Evolutionary conservation across 148 eudicot species (phyloP).

Genomic region (Fagopyrum tataricum): DNA sequence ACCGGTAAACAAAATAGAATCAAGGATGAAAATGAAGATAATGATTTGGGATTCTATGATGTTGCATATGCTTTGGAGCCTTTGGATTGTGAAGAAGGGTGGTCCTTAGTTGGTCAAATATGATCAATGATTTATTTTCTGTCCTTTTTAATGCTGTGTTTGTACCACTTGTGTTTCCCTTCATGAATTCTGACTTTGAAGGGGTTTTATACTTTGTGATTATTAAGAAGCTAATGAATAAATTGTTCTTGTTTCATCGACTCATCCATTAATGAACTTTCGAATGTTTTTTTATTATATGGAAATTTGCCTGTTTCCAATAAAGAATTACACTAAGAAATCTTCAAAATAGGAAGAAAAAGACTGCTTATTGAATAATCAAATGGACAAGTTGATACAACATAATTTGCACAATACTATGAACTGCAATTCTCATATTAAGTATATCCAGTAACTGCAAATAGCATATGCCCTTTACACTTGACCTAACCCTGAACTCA

Average conservation of each 20-base stretch:
- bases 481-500: constrained; percentile 31
- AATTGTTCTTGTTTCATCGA: no score
- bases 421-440: constrained; percentile 6
- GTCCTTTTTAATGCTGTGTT: background rate
- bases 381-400: background rate
- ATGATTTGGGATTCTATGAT: constrained; percentile 6
- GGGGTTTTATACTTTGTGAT: background rate
- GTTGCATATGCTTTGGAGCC: constrained; percentile 9
- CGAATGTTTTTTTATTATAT: no score
- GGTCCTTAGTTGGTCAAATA: constrained; percentile 7
- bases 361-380: background rate
- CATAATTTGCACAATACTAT: constrained; percentile 3
- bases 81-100: constrained; percentile 8
- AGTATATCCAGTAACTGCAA: background rate
- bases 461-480: constrained; percentile 5
- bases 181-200: background rate
- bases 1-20: background rate
- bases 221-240: background rate
- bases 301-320: background rate
- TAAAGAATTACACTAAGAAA: background rate
- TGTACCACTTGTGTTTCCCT: background rate
- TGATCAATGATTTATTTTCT: background rate
- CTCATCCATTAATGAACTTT: no score
- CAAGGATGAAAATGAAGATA: constrained; percentile 3
- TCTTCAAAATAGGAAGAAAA: background rate